A percentile compares a stretch with the other conserved stretches of the same genome.
Conservation (phyloP, 345 rosid genomes). For the Rubroshorea leprosula region DNA sequence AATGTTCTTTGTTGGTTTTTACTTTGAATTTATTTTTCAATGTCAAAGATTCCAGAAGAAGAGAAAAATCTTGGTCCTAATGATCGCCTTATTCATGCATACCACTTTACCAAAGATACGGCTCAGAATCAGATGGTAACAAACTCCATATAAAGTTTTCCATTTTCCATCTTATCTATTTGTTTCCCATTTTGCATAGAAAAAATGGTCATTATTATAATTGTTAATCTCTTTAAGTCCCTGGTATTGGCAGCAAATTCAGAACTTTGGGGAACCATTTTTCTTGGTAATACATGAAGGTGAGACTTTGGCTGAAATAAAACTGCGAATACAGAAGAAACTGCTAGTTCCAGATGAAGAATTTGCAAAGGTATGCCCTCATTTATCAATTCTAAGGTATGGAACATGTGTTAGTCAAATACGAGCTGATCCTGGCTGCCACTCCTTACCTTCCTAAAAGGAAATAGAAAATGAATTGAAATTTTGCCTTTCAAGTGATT, state of each 20-base stretch:
- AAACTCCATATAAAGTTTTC: neutral
- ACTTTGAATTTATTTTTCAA: neutral
- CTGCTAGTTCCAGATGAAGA: slow-evolving; percentile 91
- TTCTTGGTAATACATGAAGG: too few relatives aligned
- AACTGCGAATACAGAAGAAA: slow-evolving; percentile 87
- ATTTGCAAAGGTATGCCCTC: slow-evolving; percentile 91
- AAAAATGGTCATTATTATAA: neutral
- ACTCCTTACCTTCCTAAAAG: too few relatives aligned
- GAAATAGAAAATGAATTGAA: neutral
- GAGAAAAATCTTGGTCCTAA: slow-evolving; percentile 87
- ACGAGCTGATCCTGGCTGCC: neutral
- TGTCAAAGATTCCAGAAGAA: slow-evolving; percentile 78
- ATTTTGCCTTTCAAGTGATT: neutral
- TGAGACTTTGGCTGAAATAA: too few relatives aligned
- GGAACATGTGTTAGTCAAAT: too few relatives aligned
- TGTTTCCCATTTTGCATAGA: neutral
- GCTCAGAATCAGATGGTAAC: slow-evolving; percentile 67
- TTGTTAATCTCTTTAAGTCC: neutral
- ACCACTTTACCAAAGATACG: slow-evolving; percentile 81
- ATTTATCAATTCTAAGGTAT: neutral
- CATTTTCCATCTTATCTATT: neutral
- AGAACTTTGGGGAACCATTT: too few relatives aligned
- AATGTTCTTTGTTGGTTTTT: neutral
- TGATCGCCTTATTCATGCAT: slow-evolving; percentile 86
- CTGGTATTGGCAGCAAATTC: slow-evolving; percentile 58